phyloP scores from a whole-genome alignment of 2,329 filamentous ascomycete genomes.

The Hymenoscyphus repandus region DNA sequence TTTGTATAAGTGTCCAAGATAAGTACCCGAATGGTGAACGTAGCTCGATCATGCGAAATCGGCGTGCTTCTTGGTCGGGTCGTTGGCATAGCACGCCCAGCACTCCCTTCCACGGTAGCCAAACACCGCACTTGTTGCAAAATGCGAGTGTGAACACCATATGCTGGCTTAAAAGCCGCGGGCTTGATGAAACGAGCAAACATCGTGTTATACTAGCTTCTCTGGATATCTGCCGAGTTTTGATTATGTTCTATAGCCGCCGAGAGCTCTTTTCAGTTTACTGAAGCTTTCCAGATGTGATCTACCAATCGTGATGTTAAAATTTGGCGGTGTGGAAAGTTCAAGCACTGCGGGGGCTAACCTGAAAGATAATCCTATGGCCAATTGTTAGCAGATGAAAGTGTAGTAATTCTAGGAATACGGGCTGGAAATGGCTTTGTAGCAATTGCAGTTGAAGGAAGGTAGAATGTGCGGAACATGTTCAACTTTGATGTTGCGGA shows the following conservation, averaged over 20 bases:
- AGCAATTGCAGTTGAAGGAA: constrained; percentile 6
- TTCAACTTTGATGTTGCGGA: constrained; percentile 7
- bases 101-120: constrained; percentile 65
- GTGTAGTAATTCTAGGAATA: constrained; percentile 5
- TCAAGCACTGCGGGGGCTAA: constrained; percentile 29
- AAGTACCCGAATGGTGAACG: constrained; percentile 84
- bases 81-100: constrained; percentile 62
- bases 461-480: background rate
- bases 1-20: constrained; percentile 2
- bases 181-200: constrained; percentile 56
- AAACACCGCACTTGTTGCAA: constrained; percentile 44
- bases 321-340: constrained; percentile 21
- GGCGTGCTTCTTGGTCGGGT: constrained; percentile 57
- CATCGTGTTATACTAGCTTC: constrained; percentile 44
- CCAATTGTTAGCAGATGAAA: constrained; percentile 38
- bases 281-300: constrained; percentile 40
- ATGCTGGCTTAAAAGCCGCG: constrained; percentile 37
- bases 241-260: constrained; percentile 15
- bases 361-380: constrained; percentile 71
- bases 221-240: constrained; percentile 13
- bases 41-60: constrained; percentile 71
- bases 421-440: constrained; percentile 5
- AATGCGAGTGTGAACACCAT: constrained; percentile 26
- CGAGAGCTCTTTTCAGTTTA: constrained; percentile 33
- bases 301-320: constrained; percentile 28